Evolutionary conservation across 257 asterid species (phyloP), one percentile per base, ranked within the genome.

Genomic region (Hygrophila difformis): DNA sequence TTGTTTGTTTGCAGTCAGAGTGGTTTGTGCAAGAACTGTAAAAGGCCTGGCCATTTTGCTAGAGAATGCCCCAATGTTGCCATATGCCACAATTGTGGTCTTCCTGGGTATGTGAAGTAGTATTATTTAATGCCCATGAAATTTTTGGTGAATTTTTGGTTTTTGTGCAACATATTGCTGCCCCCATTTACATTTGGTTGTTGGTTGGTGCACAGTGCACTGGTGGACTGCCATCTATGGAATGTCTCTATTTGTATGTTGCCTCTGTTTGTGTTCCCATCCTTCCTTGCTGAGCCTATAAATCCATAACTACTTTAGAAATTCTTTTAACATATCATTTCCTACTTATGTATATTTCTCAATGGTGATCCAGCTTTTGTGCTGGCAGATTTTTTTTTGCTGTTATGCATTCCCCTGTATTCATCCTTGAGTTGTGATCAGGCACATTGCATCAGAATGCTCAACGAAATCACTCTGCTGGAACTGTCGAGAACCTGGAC

Each of bases 61-160:
- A 75, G 97, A 69, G 97, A 84, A 51, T 84, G 97, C 77, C 81
- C 97, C 55, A 84, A 75, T 63, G 95, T 77, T 44, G 95, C 95
- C 64, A 72, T 88, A 55, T 88, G 97, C 38, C 95, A 88, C 87
- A 88, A 88, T 44, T 88, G 95, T 65, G 94, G 95, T 49, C 97
- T 88, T 70, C 97, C 97, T 55, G 97, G 97, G 97, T 88, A 62
- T 66, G 85, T 69, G 42, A 3, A 22, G 31, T n/a, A n/a, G n/a
- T n/a, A n/a, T n/a, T n/a, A n/a, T n/a, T 3, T 26, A 8, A 26
- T 26, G 31, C 8, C 8, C 7, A 26, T 26, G 31, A 5, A 26
- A 26, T 26, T 5, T 8, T 26, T 26, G 35, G 40, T 60, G 12
- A 17, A 18, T n/a, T n/a, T n/a, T n/a, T n/a, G n/a, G n/a, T n/a